Evolutionary conservation across 1,284 basidiomycete species (phyloP), one percentile per base, ranked within the genome.

Genomic region (Gymnopus androsaceus): DNA sequence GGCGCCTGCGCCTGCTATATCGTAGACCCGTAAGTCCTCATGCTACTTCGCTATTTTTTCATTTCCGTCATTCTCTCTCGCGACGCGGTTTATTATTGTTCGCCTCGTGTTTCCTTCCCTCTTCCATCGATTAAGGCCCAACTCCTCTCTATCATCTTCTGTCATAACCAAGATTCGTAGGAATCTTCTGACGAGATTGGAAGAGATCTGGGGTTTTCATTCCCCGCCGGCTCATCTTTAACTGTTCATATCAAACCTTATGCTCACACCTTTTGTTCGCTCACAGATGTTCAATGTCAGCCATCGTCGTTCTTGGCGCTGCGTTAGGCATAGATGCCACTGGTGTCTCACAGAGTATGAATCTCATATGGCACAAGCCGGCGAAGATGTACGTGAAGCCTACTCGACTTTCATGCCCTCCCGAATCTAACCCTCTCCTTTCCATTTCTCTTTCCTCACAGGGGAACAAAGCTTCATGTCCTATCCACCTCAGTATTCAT

Each of bases 261-360:
- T 27, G 25, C 14, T 25, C 41, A 15, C 56, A 59, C 66, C 27
- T 51, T 57, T 55, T 14, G 6, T 1, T 27, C 34, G n/a, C n/a
- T 21, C 49, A 6, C 57, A 81, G 79, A n/a, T 80, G 79, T 59
- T 74, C 79, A 1, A 72, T 75, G 15, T 74, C 77, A 3, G 69
- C 77, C 1, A 71, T 80, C 9, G 67, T 78, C 14, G 68, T 69
- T 4, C 71, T 80, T 8, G 76, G 76, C 0, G 63, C 67, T 15
- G 68, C 67, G 15, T 61, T 67, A 11, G 74, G 72, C 1, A 59
- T 70, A 21, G 74, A 78, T 48, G 74, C 69, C 1, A 72, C 73
- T n/a, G 78, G 79, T 1, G 69, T 82, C 9, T 81, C 80, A 2
- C 78, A 80, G 59, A 72, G 78, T 2, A 77, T 82, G 75, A 75